Base-by-base conservation (phyloP, 768 basidiomycete species). In the Rhodotorula diobovata region DNA sequence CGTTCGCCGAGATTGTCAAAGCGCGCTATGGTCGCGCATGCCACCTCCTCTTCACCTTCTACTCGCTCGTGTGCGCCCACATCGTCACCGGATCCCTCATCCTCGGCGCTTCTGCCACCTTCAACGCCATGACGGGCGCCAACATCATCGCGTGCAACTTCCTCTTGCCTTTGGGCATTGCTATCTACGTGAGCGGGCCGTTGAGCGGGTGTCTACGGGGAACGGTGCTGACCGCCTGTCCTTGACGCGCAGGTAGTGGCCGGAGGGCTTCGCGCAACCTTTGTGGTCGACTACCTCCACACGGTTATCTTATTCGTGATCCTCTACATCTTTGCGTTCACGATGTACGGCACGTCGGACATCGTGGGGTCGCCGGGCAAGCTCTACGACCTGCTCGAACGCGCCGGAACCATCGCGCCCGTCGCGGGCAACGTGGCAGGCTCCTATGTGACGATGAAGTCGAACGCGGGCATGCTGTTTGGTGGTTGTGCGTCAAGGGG, bases 1-100 rank as follows among this genome's bases (percentile, higher is more conserved):
- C 91, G 28, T 96, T 88, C 87, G 84, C 93, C 30, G 91, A 96
- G 79, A 92, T 96, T 74, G 86, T 94, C 63, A 41, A 54, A 25
- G 78, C 74, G 16, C 76, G 81, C 54, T 97, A 92, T 90, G 94
- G 93, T 0, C 86, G 80, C 12, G 71, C 84, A 23, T 91, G 90
- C 0, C 94, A 96, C 81, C 67, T 88, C 6, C 82, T 91, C 14
- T 94, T 95, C 83, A 87, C 94, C 84, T 89, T 90, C 83, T 95
- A 95, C 77, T 92, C 80, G n/a, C 82, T 96, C 15, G 88, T 90
- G 6, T 93, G 93, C 45, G 94, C 94, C 80, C 84, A 95, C 66
- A 90, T 94, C 77, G 92, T 93, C n/a, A 90, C 89, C 0, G 79
- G 57, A 11, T 39, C 55, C 2, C 41, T 54, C 6, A 25, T 76